These are phyloP conservation scores for Mrakia frigida DNA, from an alignment of 768 basidiomycete genomes.

Conservation along the genomic window DNA sequence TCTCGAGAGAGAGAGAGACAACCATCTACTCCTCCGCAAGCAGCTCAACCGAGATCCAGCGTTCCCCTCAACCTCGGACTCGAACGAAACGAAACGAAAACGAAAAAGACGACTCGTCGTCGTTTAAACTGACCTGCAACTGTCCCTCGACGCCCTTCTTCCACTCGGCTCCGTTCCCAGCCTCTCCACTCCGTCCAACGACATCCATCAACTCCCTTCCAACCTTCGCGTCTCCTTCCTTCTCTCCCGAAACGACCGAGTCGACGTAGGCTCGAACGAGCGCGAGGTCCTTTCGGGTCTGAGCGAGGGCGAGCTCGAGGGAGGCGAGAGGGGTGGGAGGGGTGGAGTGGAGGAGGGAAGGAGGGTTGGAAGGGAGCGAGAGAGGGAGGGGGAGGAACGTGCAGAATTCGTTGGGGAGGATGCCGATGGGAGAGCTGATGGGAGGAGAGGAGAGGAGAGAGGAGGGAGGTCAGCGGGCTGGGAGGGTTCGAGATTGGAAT, in stretches of 20 bases:
- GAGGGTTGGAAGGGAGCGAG: constrained; percentile 49
- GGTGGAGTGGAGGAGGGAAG: constrained; percentile 36
- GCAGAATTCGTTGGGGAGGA: constrained; percentile 86
- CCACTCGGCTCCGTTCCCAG: constrained; percentile 50
- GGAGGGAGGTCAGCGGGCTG: neutral
- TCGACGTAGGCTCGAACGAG: constrained; percentile 80
- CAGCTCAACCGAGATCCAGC: neutral
- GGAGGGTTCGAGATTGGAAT: neutral
- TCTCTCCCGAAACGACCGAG: constrained; percentile 69
- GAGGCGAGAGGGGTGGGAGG: constrained; percentile 58
- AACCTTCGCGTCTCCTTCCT: constrained; percentile 62
- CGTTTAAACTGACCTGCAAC: constrained; percentile 25
- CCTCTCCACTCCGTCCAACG: constrained; percentile 40
- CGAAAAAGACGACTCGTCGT: constrained; percentile 48
- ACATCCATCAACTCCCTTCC: constrained; percentile 90
- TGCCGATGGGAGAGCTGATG: constrained; percentile 74
- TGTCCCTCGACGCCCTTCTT: constrained; percentile 54
- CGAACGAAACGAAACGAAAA: neutral
- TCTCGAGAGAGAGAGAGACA: no score
- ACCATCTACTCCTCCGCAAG: constrained; percentile 45
- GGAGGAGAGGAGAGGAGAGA: neutral
- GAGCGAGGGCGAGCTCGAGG: constrained; percentile 67
- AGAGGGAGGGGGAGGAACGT: constrained; percentile 82
- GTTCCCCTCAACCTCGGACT: neutral
- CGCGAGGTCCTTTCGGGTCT: constrained; percentile 60